Percentiles rank a stretch among this genome's conserved stretches.
These are phyloP conservation scores for Talaromyces amestolkiae DNA, from an alignment of 2,329 filamentous ascomycete species.

Conservation along the genomic window DNA sequence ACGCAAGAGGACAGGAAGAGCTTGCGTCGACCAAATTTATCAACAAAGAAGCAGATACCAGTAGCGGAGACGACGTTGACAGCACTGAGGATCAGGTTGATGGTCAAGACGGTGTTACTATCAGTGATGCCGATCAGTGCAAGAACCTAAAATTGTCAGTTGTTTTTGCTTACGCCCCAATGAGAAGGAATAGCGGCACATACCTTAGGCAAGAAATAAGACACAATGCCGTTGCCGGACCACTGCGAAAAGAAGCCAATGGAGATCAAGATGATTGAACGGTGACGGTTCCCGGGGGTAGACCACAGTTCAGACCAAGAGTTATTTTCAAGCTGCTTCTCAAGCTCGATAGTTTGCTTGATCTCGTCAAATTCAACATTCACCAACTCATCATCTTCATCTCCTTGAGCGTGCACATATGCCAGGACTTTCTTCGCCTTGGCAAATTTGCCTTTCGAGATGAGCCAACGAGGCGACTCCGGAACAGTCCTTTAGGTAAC, in stretches of 20 bases:
- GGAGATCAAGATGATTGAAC: slow-evolving; percentile 27
- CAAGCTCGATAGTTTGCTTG: slow-evolving; percentile 45
- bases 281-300: slow-evolving; percentile 46
- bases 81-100: slow-evolving; percentile 26
- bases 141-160: slow-evolving; percentile 31
- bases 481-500: slow-evolving; percentile 10
- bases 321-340: slow-evolving; percentile 52
- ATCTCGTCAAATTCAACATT: slow-evolving; percentile 37
- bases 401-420: slow-evolving; percentile 58
- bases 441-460: slow-evolving; percentile 58
- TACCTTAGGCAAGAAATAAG: slow-evolving; percentile 38
- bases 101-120: slow-evolving; percentile 26
- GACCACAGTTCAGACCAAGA: slow-evolving; percentile 52
- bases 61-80: slow-evolving; percentile 27
- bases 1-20: slow-evolving; percentile 50
- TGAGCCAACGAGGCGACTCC: slow-evolving; percentile 62
- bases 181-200: too few relatives aligned
- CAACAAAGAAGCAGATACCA: slow-evolving; percentile 50
- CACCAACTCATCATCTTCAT: slow-evolving; percentile 34
- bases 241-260: slow-evolving; percentile 55
- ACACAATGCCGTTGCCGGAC: slow-evolving; percentile 57
- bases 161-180: too few relatives aligned
- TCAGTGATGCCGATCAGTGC: slow-evolving; percentile 32
- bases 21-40: slow-evolving; percentile 57
- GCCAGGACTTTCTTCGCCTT: slow-evolving; percentile 57